Evolutionary conservation across 768 basidiomycete genomes (phyloP), one percentile per base, ranked within the genome.

Genomic region (Rhodotorula taiwanensis): DNA sequence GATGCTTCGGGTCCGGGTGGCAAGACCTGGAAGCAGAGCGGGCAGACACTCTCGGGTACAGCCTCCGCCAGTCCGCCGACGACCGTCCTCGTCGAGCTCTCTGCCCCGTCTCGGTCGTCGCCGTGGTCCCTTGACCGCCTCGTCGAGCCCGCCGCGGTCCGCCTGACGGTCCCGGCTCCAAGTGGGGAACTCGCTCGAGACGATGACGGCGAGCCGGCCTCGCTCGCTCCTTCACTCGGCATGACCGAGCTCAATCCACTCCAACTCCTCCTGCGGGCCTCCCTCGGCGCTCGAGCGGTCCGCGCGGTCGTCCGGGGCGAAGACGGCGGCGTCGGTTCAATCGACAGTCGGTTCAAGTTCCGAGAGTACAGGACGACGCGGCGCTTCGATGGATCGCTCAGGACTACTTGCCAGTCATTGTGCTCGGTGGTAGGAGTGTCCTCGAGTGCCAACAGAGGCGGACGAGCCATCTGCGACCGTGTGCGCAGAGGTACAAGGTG

Each of bases 281-380:
- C 36, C 23, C 28, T 25, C 45, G 1, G 34, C n/a, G 55, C 36
- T 9, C 36, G 36, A 39, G 36, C 16, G 36, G 5, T 3, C 39
- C 6, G 39, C 23, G 27, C 15, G 30, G 27, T 9, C 27, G 47
- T 28, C 16, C 6, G 52, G 13, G 27, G 52, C 18, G 39, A 53
- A 10, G 15, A 7, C 4, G 39, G 39, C 39, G 39, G 52, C 33
- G 23, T 39, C 5, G 47, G 11, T 2, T 28, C n/a, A 41, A 55
- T 52, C 9, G 34, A 14, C 23, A 64, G 30, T 2, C 27, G 28
- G 34, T 49, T 50, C 8, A 16, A 16, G 27, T 4, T 13, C 1
- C 52, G 57, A 16, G 58, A 42, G 39, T 25, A 64, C 16, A 64
- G 63, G n/a, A 64, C 63, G 45, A 64, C 41, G n/a, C 49, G 53